Percentiles rank a stretch among this genome's conserved stretches.
Evolutionary conservation across 1,284 basidiomycete genomes (phyloP).

Genomic region (Ceratobasidium theobromae): DNA sequence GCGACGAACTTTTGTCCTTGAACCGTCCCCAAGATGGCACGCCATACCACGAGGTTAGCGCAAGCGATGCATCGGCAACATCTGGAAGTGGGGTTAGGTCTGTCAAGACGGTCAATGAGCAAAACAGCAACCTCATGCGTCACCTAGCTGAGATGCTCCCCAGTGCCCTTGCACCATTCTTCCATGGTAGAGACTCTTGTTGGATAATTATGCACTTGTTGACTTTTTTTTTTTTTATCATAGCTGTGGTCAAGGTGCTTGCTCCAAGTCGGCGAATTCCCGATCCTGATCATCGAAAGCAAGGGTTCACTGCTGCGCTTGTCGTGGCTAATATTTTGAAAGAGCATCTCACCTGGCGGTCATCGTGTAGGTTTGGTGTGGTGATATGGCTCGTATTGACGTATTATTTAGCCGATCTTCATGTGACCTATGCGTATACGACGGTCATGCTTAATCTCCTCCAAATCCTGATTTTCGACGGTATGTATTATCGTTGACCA

Average conservation of each 20-base stretch:
- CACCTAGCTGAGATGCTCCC: constrained; percentile 70
- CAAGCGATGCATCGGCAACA: constrained; percentile 38
- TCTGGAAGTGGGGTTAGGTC: constrained; percentile 48
- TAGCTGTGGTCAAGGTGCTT: constrained; percentile 86
- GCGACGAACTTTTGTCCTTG: constrained; percentile 17
- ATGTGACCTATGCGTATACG: constrained; percentile 63
- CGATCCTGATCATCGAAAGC: constrained; percentile 76
- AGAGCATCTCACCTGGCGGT: constrained; percentile 64
- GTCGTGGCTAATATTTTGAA: constrained; percentile 73
- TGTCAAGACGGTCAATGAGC: constrained; percentile 43
- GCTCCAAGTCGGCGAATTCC: constrained; percentile 72
- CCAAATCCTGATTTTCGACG: constrained; percentile 78
- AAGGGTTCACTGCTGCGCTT: constrained; percentile 69
- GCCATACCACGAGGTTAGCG: constrained; percentile 3
- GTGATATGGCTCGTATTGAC: not conserved
- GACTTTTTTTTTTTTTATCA: constrained; percentile 17
- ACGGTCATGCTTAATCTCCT: constrained; percentile 78
- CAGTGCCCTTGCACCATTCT: constrained; percentile 77
- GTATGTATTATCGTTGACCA: constrained; percentile 48
- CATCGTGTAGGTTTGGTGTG: constrained; percentile 50
- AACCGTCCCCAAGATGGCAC: constrained; percentile 30
- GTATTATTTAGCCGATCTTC: constrained; percentile 51
- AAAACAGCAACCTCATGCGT: constrained; percentile 76
- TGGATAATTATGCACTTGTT: not conserved
- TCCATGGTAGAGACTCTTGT: constrained; percentile 67